phyloP scores from a whole-genome alignment of 2,329 filamentous ascomycete species.

The Ophiostoma perfectum region DNA sequence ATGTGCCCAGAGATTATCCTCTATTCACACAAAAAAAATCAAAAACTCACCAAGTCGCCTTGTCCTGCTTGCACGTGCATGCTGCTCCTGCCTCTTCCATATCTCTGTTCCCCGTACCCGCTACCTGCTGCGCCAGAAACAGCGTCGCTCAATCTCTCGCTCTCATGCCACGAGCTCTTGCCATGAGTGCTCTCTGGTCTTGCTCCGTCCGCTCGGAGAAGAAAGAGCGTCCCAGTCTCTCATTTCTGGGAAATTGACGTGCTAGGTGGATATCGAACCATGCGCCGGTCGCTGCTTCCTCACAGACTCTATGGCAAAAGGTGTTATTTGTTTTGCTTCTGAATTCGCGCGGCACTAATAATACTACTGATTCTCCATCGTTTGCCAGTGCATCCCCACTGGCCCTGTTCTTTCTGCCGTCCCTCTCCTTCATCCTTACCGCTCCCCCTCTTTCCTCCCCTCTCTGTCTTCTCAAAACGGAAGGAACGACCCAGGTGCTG shows the following conservation, averaged over 20 bases:
- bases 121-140: no score
- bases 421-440: not conserved
- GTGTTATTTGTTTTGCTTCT: not conserved
- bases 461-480: not conserved
- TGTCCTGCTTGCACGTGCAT: not conserved
- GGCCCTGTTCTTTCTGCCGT: not conserved
- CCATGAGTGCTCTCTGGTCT: not conserved
- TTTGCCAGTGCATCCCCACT: not conserved
- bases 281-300: not conserved
- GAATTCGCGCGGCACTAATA: no score
- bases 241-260: not conserved
- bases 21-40: no score
- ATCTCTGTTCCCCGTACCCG: not conserved
- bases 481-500: conserved; percentile 3
- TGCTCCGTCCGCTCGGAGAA: not conserved
- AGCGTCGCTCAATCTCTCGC: not conserved
- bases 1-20: no score
- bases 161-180: not conserved
- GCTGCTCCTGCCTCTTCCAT: not conserved
- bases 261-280: not conserved
- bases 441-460: not conserved
- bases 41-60: no score
- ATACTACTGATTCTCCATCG: not conserved
- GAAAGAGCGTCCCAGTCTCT: not conserved
- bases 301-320: not conserved